Percentiles rank a stretch among this genome's conserved stretches.
phyloP scores from a whole-genome alignment of 208 protist species.

The Leishmania tarentolae region DNA sequence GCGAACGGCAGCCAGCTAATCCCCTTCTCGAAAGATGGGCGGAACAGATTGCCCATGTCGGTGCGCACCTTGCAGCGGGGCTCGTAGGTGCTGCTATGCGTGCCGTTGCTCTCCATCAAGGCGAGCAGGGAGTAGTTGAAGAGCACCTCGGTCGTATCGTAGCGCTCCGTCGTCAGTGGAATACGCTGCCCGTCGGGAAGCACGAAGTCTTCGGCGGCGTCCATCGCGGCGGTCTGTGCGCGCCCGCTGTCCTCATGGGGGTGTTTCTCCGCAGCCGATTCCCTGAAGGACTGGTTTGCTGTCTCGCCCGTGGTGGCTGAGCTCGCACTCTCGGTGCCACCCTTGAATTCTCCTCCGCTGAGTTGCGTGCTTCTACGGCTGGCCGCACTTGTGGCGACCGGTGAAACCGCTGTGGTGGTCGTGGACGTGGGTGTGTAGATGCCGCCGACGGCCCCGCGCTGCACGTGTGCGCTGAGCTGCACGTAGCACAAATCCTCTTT shows the following conservation, averaged over 20 bases:
- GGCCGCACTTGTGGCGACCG: not conserved
- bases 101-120: constrained; percentile 21
- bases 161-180: constrained; percentile 65
- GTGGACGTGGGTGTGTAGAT: not conserved
- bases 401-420: not conserved
- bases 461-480: constrained; percentile 9
- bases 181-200: constrained; percentile 91
- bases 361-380: not conserved
- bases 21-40: constrained; percentile 85
- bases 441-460: not conserved
- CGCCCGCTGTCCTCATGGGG: not conserved
- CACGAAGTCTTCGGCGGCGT: constrained; percentile 50
- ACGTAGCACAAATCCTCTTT: constrained; percentile 95
- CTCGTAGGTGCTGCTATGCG: constrained; percentile 49
- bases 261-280: not conserved
- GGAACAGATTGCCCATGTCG: constrained; percentile 83
- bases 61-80: constrained; percentile 77
- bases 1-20: constrained; percentile 92
- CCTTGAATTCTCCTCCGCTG: not conserved
- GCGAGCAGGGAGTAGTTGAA: constrained; percentile 88
- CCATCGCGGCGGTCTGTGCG: not conserved
- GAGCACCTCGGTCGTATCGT: constrained; percentile 74
- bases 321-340: not conserved
- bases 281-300: not conserved
- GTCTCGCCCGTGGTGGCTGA: not conserved